Evolutionary conservation across 2,329 filamentous ascomycete species (phyloP), one percentile per base, ranked within the genome.

Genomic region (Fusarium protoensiforme): DNA sequence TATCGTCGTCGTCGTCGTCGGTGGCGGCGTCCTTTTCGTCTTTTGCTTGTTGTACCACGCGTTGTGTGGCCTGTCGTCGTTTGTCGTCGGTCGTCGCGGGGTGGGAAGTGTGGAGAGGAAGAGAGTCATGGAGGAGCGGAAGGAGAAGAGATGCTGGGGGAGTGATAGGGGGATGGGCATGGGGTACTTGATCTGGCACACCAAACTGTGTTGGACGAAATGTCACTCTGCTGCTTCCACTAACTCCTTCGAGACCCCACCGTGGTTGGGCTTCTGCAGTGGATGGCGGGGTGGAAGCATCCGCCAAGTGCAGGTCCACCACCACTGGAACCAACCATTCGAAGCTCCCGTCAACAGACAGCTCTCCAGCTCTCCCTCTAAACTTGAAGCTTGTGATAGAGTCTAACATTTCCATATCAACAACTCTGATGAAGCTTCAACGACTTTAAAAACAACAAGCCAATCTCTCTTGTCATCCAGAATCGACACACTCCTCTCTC

Each of bases 21-120:
- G 18, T 22, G 41, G 20, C 16, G 27, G 46, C 46, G 46, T 51
- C 27, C 27, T 31, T 51, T 51, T n/a, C 39, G 39, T 31, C 38
- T 31, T 24, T 35, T 24, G 24, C 24, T 20, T n/a, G n/a, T 22
- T 22, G 58, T 33, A 61, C 60, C 31, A 57, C 61, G 29, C 60
- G 39, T 46, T n/a, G 68, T 43, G 43, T 61, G n/a, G 63, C 68
- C 62, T 64, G 35, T 74, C 68, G 64, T 74, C 38, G 64, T 64
- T 64, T 46, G 61, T 53, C 46, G 46, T 53, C 27, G n/a, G n/a
- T n/a, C 16, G 71, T 74, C 72, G 68, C 65, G 71, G 72, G 61
- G 71, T 60, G 74, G 71, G 64, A 72, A 24, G 24, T 24, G 71
- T 65, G 71, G 58, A 51, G 29, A 51, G 71, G 61, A 56, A 66